Evolutionary conservation across 805 yeast species (phyloP), one percentile per base, ranked within the genome.

Genomic region (Candida bentonensis): DNA sequence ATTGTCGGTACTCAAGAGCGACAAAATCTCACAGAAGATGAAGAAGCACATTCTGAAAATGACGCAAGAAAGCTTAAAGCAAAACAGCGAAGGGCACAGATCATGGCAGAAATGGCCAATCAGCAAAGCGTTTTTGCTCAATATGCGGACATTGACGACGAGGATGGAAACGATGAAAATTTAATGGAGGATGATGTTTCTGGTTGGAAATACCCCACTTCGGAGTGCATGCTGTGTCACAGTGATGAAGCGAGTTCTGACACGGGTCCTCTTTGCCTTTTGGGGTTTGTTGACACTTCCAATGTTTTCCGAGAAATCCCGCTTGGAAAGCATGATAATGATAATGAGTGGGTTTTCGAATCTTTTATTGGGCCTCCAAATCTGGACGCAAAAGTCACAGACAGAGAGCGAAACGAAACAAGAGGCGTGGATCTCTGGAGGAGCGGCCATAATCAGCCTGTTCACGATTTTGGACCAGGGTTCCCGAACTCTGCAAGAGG

Each of bases 381-480:
- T 15, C n/a, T 30, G 20, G 36, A 30, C n/a, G 17, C 7, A 11
- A 13, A 13, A 15, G 20, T 30, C 5, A 30, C 17, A 4, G 36
- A 30, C n/a, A 17, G 7, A 11, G 36, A 30, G 11, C 17, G 36
- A 5, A 30, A 30, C 17, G 36, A 30, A n/a, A 30, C 17, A 15
- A 30, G n/a, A 15, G 36, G 36, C 5, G n/a, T 30, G 7, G 17
- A n/a, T 30, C n/a, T 30, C 7, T 30, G 36, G 36, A 9, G 36
- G 7, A 15, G n/a, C 5, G 20, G 7, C n/a, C 11, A 26, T 44
- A n/a, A 39, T 40, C 28, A 39, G 30, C 17, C 40, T 50, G 26
- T 17, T 47, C n/a, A 44, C 33, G 74, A 73, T 0, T 60, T 79
- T 49, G 94, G 94, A 0, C 89, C 87, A 0, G 88, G 89, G 0